Percentiles rank a stretch among this genome's conserved stretches.
phyloP scores from a whole-genome alignment of 1,284 basidiomycete species.

The Rhodotorula sp. region DNA sequence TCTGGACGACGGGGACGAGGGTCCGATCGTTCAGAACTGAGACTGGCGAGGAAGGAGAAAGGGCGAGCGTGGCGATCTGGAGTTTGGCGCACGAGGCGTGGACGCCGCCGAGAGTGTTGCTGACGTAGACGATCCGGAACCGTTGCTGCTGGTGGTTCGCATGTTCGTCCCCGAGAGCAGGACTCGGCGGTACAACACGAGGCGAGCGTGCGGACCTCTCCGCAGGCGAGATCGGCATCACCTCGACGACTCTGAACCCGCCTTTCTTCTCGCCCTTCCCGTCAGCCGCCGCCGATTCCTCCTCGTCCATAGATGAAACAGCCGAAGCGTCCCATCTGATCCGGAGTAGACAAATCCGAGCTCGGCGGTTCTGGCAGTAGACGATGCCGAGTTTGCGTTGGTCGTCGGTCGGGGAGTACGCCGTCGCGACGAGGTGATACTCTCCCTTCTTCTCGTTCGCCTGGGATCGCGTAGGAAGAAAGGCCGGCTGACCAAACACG shows the following conservation, averaged over 20 bases:
- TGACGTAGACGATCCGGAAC: conserved; percentile 60
- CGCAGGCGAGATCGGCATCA: conserved; percentile 48
- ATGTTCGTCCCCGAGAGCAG: too few species aligned
- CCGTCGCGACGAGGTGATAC: conserved; percentile 53
- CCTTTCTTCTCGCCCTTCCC: background rate
- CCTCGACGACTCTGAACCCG: conserved; percentile 8
- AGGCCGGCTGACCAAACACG: conserved; percentile 37
- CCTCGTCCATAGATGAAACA: background rate
- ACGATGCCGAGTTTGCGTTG: conserved; percentile 62
- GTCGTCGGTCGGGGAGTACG: conserved; percentile 61
- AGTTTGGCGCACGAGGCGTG: conserved; percentile 62
- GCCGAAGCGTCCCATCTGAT: background rate
- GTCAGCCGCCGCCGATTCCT: too few species aligned
- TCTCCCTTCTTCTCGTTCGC: background rate
- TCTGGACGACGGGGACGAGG: conserved; percentile 52
- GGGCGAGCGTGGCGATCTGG: conserved; percentile 51
- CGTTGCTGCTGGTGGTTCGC: background rate
- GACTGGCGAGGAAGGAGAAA: background rate
- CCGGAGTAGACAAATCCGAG: conserved; percentile 56
- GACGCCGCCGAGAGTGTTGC: conserved; percentile 59
- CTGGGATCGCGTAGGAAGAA: conserved; percentile 7
- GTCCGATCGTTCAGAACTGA: conserved; percentile 28
- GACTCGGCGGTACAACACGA: conserved; percentile 53
- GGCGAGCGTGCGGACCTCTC: conserved; percentile 61
- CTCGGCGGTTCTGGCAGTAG: conserved; percentile 63